Base-by-base conservation (phyloP, 129 eudicot species). In the Flaveria bidentis region DNA sequence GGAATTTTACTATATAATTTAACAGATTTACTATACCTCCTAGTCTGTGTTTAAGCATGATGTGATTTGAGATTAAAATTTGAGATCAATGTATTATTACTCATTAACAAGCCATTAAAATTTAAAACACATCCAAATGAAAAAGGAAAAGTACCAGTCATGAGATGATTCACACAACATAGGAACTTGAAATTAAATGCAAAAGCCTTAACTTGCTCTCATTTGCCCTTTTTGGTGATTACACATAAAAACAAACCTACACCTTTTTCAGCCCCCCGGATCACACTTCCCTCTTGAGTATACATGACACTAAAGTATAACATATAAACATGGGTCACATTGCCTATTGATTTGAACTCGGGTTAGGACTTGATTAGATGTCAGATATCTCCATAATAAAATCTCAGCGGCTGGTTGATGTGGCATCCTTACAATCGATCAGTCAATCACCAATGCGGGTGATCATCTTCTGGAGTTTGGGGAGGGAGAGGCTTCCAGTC, bases 401-500 rank as follows among this genome's bases (percentile, higher is more conserved):
- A 52, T 56, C 81, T 68, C 45, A 25, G 47, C 73, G 13, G 50
- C 50, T 45, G n/a, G 53, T 52, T 51, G 26, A 57, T 20, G 25
- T 13, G 22, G 18, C 23, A 60, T 76, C 61, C 13, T 6, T 18
- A 44, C 13, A 22, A 69, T 36, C 39, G 0, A 4, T 33, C 5
- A 33, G 4, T 62, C 17, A 63, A 30, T 88, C 79, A 90, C 86
- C 83, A 79, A 65, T 85, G 90, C 6, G 96, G 99, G 63, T 87
- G 97, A 82, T 94, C 99, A 26, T 94, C 99, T 86, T 86, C 93
- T 5, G 84, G 90, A 42, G 86, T 91, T 66, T 87, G 87, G 26
- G 99, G 99, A 30, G 99, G 96, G 6, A 76, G 64, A n/a, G 99
- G 89, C 76, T 94, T 94, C 99, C 97, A 94, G 2, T 78, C 92